Evolutionary conservation across 768 basidiomycete genomes (phyloP).

Genomic region (Panellus pusillus): DNA sequence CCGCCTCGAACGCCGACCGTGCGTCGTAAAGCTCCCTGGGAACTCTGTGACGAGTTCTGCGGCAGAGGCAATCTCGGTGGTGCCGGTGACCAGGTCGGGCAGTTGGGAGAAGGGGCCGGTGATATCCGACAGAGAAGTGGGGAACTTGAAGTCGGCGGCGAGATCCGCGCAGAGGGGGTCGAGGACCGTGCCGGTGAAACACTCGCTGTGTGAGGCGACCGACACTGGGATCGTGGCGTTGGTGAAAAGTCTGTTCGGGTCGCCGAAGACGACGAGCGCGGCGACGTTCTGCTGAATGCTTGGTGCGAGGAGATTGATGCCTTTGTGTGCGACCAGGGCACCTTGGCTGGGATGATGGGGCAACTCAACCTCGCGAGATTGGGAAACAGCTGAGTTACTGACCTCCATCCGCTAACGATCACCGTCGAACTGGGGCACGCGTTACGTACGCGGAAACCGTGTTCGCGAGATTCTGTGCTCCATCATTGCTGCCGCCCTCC

Average conservation of each 20-base stretch:
- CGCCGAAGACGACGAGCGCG: conserved; percentile 14
- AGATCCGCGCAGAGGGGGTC: conserved; percentile 19
- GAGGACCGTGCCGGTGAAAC: conserved; percentile 14
- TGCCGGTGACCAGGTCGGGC: conserved; percentile 9
- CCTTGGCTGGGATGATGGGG: conserved; percentile 12
- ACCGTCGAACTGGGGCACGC: conserved; percentile 14
- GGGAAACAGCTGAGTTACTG: not conserved
- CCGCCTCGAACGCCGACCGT: conserved; percentile 3
- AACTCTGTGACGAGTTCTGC: conserved; percentile 10
- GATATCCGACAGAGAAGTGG: conserved; percentile 15
- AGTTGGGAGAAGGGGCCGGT: conserved; percentile 12
- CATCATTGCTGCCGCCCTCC: conserved; percentile 12
- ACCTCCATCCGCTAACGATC: conserved; percentile 19
- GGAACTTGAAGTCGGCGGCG: conserved; percentile 10
- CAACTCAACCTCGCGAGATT: not conserved
- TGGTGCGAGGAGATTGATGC: conserved; percentile 6
- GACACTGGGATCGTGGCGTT: not conserved
- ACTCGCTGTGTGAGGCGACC: conserved; percentile 12
- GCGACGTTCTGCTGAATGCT: conserved; percentile 7
- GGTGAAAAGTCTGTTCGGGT: conserved; percentile 16
- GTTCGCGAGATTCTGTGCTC: conserved; percentile 14
- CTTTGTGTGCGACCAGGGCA: conserved; percentile 20
- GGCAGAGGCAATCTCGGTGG: conserved; percentile 11
- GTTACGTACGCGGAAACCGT: conserved; percentile 15
- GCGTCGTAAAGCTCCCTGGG: conserved; percentile 15